Conservation (phyloP, 345 rosid species). For the Citrus glauca region DNA sequence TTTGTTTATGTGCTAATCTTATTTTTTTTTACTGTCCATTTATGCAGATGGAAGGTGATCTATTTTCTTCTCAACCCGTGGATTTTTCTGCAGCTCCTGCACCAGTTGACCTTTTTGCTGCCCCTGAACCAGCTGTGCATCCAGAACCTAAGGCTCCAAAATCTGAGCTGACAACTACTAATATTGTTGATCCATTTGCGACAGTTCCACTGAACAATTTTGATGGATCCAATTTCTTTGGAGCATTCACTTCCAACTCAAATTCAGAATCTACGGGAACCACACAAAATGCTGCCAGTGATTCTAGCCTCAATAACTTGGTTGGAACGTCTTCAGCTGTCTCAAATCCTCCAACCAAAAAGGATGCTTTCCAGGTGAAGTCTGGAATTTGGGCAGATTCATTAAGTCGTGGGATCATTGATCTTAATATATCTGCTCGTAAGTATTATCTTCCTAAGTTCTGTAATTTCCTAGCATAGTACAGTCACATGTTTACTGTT, state of each 20-base stretch:
- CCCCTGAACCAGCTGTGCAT: slow-evolving; percentile 47
- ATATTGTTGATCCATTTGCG: slow-evolving; percentile 77
- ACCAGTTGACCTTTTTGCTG: slow-evolving; percentile 58
- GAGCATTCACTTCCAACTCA: slow-evolving; percentile 65
- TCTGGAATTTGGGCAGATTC: slow-evolving; percentile 99
- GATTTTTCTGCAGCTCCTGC: slow-evolving; percentile 48
- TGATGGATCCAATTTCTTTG: slow-evolving; percentile 85
- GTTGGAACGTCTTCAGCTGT: slow-evolving; percentile 38
- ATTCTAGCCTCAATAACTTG: slow-evolving; percentile 32
- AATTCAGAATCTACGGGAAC: slow-evolving; percentile 42
- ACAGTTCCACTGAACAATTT: slow-evolving; percentile 70
- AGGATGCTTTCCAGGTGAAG: slow-evolving; percentile 70
- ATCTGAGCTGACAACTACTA: slow-evolving; percentile 31
- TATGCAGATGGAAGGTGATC: slow-evolving; percentile 50
- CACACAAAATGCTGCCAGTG: slow-evolving; percentile 36
- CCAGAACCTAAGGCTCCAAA: slow-evolving; percentile 44
- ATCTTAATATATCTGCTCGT: slow-evolving; percentile 97
- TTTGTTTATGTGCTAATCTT: not conserved
- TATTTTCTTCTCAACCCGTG: slow-evolving; percentile 23
- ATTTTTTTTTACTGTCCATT: not conserved
- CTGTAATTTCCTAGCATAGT: not conserved
- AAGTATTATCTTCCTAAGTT: slow-evolving; percentile 34
- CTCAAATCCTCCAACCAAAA: slow-evolving; percentile 44
- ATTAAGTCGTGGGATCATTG: slow-evolving; percentile 92
- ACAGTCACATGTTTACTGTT: not conserved